These are phyloP conservation scores for Scedosporium boydii DNA, from an alignment of 2,329 filamentous ascomycete genomes.

Conservation along the genomic window DNA sequence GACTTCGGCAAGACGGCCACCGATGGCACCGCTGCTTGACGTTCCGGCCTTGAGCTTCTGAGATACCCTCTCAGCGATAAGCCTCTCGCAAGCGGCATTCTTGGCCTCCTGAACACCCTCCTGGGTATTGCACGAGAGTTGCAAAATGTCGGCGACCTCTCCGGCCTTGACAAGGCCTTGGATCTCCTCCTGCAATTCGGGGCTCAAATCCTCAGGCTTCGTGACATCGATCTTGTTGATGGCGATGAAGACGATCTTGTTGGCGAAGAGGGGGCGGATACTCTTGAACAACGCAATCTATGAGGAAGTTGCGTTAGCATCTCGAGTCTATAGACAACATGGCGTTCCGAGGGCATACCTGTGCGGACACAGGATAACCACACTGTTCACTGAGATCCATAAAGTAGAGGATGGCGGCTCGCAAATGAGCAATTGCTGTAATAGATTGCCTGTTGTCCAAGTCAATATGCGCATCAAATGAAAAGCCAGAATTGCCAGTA, in stretches of 20 bases:
- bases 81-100: slow-evolving; percentile 85
- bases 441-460: slow-evolving; percentile 44
- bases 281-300: slow-evolving; percentile 94
- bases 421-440: slow-evolving; percentile 91
- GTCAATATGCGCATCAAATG: slow-evolving; percentile 2
- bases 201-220: slow-evolving; percentile 76
- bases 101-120: slow-evolving; percentile 93
- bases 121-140: slow-evolving; percentile 88
- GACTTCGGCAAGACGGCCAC: slow-evolving; percentile 78
- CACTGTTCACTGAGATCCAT: slow-evolving; percentile 98
- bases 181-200: slow-evolving; percentile 67
- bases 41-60: slow-evolving; percentile 95
- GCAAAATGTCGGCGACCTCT: slow-evolving; percentile 76
- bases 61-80: slow-evolving; percentile 86
- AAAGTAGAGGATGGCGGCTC: slow-evolving; percentile 93
- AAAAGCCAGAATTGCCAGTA: slow-evolving; percentile 35
- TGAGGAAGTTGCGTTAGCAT: slow-evolving; percentile 45
- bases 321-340: background rate
- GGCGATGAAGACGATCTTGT: slow-evolving; percentile 94
- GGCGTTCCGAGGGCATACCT: background rate
- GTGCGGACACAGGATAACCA: slow-evolving; percentile 78
- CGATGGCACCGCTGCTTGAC: slow-evolving; percentile 62
- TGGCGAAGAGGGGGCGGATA: slow-evolving; percentile 93
- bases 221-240: slow-evolving; percentile 97
- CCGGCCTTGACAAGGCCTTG: slow-evolving; percentile 73